phyloP scores from a whole-genome alignment of 2,329 filamentous ascomycete species.

The Colletotrichum tofieldiae region DNA sequence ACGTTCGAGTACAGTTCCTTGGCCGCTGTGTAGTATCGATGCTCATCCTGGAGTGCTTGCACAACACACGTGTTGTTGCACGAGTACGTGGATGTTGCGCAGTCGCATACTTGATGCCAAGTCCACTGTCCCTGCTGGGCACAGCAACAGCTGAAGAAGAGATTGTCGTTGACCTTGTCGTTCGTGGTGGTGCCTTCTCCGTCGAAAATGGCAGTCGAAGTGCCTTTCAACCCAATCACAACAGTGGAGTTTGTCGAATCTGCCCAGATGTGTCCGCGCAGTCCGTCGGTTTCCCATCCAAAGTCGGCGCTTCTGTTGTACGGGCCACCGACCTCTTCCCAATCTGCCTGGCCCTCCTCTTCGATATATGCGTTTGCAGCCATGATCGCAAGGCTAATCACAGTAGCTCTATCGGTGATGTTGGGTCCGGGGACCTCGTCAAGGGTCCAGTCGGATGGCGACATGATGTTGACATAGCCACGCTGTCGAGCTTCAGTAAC shows the following conservation, averaged over 20 bases:
- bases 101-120: conserved; percentile 95
- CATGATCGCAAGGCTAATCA: conserved; percentile 90
- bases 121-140: conserved; percentile 92
- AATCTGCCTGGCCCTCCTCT: conserved; percentile 79
- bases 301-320: conserved; percentile 93
- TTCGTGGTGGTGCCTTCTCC: conserved; percentile 97
- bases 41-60: conserved; percentile 82
- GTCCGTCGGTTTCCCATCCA: conserved; percentile 91
- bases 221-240: conserved; percentile 94
- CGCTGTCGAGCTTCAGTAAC: conserved; percentile 80
- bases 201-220: conserved; percentile 91
- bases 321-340: conserved; percentile 83
- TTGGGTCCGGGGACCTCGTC: conserved; percentile 87
- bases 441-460: conserved; percentile 84
- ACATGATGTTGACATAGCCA: conserved; percentile 78
- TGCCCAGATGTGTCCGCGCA: conserved; percentile 93
- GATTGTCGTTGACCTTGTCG: conserved; percentile 97
- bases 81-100: conserved; percentile 86
- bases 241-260: conserved; percentile 89
- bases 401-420: conserved; percentile 86
- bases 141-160: conserved; percentile 98
- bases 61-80: conserved; percentile 94
- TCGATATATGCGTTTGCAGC: conserved; percentile 91
- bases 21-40: conserved; percentile 91
- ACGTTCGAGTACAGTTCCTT: conserved; percentile 94